phyloP scores from a whole-genome alignment of 2,329 filamentous ascomycete genomes.

The Apiospora kogelbergensis region DNA sequence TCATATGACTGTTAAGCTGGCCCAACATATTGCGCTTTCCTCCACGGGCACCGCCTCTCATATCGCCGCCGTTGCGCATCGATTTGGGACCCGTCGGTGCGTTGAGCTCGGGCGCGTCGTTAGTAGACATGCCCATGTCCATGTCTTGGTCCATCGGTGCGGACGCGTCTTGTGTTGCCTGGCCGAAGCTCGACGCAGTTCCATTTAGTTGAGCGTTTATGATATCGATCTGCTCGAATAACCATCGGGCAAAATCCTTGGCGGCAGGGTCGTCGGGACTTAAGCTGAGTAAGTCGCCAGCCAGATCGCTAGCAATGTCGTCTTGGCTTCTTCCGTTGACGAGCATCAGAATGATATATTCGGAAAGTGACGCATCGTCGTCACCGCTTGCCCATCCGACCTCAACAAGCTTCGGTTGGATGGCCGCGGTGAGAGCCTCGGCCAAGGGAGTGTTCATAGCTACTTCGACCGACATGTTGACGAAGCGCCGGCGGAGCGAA shows the following conservation, averaged over 20 bases:
- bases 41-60: constrained; percentile 60
- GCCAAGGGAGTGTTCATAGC: constrained; percentile 79
- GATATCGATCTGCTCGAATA: constrained; percentile 81
- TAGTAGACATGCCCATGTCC: constrained; percentile 66
- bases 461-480: constrained; percentile 75
- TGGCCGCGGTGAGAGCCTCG: constrained; percentile 75
- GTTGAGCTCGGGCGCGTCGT: constrained; percentile 50
- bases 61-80: constrained; percentile 66
- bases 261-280: constrained; percentile 81
- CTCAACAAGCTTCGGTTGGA: constrained; percentile 90
- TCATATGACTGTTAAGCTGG: constrained; percentile 80
- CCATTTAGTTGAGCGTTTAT: constrained; percentile 66
- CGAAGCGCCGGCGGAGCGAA: not conserved
- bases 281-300: constrained; percentile 81
- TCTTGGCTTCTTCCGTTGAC: constrained; percentile 92
- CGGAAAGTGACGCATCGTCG: constrained; percentile 81
- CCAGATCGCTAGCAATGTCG: constrained; percentile 84
- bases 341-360: constrained; percentile 97
- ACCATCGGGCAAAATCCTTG: constrained; percentile 82
- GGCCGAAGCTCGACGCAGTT: constrained; percentile 32
- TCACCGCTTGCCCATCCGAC: constrained; percentile 83
- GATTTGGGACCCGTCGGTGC: constrained; percentile 90
- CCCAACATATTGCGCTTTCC: constrained; percentile 72
- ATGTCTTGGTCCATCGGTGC: constrained; percentile 58
- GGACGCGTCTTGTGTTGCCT: constrained; percentile 22